phyloP scores from a whole-genome alignment of 305 asterid species.

The Withania somnifera region DNA sequence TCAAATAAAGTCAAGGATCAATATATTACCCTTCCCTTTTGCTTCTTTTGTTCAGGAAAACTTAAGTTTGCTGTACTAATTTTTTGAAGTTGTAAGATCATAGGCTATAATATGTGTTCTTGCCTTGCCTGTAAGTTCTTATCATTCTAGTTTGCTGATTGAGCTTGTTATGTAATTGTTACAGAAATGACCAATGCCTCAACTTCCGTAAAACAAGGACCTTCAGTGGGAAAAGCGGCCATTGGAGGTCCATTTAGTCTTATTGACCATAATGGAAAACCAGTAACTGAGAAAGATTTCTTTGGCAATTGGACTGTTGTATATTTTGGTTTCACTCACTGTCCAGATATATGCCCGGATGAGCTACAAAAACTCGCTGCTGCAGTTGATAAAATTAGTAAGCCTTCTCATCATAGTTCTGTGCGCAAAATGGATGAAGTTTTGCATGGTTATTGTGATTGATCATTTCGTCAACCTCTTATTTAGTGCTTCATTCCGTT shows the following conservation, averaged over 20 bases:
- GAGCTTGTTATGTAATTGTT: neutral
- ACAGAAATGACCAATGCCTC: conserved; percentile 61
- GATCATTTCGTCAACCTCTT: neutral
- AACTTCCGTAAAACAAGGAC: conserved; percentile 54
- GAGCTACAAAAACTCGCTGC: conserved; percentile 78
- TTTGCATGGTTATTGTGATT: neutral
- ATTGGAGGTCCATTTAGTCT: conserved; percentile 92
- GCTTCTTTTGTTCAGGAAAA: neutral
- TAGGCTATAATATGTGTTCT: neutral
- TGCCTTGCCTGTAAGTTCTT: neutral
- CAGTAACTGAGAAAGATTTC: conserved; percentile 68
- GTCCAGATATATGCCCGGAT: conserved; percentile 97
- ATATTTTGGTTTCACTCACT: conserved; percentile 92
- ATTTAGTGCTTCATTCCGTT: neutral
- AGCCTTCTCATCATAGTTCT: conserved; percentile 14
- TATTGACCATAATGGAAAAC: conserved; percentile 72
- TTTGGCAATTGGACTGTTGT: conserved; percentile 70
- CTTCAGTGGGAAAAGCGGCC: conserved; percentile 81
- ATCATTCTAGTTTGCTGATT: neutral
- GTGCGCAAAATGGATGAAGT: neutral
- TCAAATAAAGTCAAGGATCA: neutral
- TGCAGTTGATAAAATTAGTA: conserved; percentile 85
- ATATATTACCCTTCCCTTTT: neutral
- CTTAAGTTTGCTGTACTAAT: neutral
- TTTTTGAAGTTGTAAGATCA: neutral